A percentile compares a stretch with the other conserved stretches of the same genome.
phyloP scores from a whole-genome alignment of 495 filamentous ascomycete species.

The Podospora conica region DNA sequence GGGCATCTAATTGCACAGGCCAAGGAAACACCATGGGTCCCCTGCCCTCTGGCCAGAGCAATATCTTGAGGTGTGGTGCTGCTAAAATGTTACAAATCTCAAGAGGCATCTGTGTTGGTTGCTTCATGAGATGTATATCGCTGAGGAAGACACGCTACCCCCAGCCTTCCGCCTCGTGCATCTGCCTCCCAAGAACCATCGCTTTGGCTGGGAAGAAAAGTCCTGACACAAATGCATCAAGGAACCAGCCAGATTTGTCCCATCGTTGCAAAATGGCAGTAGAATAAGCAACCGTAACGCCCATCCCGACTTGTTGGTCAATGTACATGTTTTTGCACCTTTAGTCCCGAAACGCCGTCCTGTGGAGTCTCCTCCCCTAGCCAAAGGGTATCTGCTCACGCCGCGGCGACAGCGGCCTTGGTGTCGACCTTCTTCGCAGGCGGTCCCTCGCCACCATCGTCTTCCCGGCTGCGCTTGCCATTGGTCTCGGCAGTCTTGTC shows the following conservation, averaged over 20 bases:
- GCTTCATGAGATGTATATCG: neutral
- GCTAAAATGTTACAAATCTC: too few species aligned
- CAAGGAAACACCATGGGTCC: neutral
- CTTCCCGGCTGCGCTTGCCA: constrained; percentile 42
- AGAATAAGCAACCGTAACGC: neutral
- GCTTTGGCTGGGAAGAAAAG: neutral
- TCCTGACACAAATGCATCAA: neutral
- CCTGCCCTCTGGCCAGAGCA: too few species aligned
- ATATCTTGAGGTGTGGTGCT: too few species aligned
- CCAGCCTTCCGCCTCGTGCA: neutral
- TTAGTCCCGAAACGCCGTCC: constrained; percentile 7
- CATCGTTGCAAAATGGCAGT: neutral
- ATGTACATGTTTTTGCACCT: neutral
- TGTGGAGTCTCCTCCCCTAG: neutral
- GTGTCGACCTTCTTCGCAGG: constrained; percentile 47
- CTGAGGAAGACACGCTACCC: neutral
- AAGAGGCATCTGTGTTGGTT: too few species aligned
- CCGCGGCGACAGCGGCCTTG: constrained; percentile 30
- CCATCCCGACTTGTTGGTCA: constrained; percentile 1
- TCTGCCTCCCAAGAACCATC: too few species aligned
- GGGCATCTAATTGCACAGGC: neutral
- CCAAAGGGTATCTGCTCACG: constrained; percentile 6
- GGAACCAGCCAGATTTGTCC: neutral
- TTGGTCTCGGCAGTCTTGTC: constrained; percentile 29
- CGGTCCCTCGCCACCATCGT: constrained; percentile 29